Evolutionary conservation across 202 grass and related monocot genomes (phyloP), one percentile per base, ranked within the genome.

Genomic region (Eragrostis tef): DNA sequence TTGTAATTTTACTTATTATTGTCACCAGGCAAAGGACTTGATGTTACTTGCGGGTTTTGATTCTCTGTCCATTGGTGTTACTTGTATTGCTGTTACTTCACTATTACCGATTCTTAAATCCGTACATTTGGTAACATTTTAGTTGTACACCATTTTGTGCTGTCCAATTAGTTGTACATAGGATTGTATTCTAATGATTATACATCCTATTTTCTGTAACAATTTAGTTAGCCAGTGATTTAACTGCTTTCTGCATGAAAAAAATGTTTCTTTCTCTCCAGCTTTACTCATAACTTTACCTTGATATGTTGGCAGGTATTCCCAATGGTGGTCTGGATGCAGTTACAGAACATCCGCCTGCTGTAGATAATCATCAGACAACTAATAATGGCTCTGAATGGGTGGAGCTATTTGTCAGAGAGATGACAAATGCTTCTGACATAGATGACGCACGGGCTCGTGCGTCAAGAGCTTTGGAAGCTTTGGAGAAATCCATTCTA

Each of bases 351-450:
- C 86, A 88, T 63, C 79, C 26, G 39, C 73, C 79, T 68, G 61
- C 27, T 12, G 66, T 50, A 36, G 80, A 74, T 78, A 73, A 25
- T 78, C 73, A 71, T 47, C 92, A 81, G 77, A 75, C 69, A 75
- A 41, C 39, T 22, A 83, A 83, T 43, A 86, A 59, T 86, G 91
- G 90, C 11, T 77, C 90, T 3, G 89, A 90, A 87, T 99, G 96
- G 90, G 96, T 99, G 31, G 96, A 99, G 24, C 83, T 99, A 70
- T 93, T 99, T 79, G 92, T 99, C 19, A 93, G 90, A 63, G 96
- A 99, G 80, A 95, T 99, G 96, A 87, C 74, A 36, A 99, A 84
- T 74, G 89, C 96, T 29, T 87, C 92, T 49, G 87, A 91, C 74
- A 80, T 98, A 64, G 77, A 90, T 45, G 95, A 98, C 70, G 95